Percentiles rank a stretch among this genome's conserved stretches.
Evolutionary conservation across 805 yeast species (phyloP).

Genomic region (Metschnikowia shivogae): DNA sequence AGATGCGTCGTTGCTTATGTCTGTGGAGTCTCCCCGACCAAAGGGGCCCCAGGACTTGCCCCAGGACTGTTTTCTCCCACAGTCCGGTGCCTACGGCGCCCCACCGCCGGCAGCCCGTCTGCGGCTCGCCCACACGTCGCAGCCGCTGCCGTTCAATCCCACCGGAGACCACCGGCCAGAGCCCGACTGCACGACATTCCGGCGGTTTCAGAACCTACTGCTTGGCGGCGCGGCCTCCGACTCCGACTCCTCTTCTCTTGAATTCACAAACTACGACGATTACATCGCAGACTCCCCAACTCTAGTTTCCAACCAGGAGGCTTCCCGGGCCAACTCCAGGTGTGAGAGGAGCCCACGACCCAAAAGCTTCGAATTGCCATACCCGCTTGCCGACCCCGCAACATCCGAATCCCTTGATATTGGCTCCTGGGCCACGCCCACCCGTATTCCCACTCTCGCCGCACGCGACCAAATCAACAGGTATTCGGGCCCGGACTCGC

Average conservation of each 20-base stretch:
- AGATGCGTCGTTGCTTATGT: neutral
- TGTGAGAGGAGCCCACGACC: neutral
- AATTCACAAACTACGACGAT: slow-evolving; percentile 2
- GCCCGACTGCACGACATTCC: neutral
- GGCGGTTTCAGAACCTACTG: slow-evolving; percentile 18
- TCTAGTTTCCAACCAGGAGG: neutral
- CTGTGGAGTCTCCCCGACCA: slow-evolving; percentile 31
- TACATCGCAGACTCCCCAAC: neutral
- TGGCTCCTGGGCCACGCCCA: slow-evolving; percentile 10
- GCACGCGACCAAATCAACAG: slow-evolving; percentile 7
- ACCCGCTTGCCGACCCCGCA: slow-evolving; percentile 8
- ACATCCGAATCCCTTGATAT: slow-evolving; percentile 7
- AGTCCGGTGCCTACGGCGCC: neutral
- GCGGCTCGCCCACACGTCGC: no score
- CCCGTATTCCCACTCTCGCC: slow-evolving; percentile 13
- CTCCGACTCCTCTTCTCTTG: slow-evolving; percentile 2
- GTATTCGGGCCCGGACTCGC: neutral
- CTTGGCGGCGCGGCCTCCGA: slow-evolving; percentile 11
- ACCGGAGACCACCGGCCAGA: neutral
- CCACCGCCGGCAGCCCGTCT: no score
- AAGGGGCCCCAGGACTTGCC: slow-evolving; percentile 40
- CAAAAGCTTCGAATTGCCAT: slow-evolving; percentile 3
- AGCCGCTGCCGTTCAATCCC: slow-evolving; percentile 1
- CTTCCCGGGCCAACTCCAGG: neutral
- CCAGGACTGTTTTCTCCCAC: slow-evolving; percentile 22